Percentiles rank a stretch among this genome's conserved stretches.
phyloP scores from a whole-genome alignment of 1,139 yeast species.

The Citeromyces hawaiiensis region DNA sequence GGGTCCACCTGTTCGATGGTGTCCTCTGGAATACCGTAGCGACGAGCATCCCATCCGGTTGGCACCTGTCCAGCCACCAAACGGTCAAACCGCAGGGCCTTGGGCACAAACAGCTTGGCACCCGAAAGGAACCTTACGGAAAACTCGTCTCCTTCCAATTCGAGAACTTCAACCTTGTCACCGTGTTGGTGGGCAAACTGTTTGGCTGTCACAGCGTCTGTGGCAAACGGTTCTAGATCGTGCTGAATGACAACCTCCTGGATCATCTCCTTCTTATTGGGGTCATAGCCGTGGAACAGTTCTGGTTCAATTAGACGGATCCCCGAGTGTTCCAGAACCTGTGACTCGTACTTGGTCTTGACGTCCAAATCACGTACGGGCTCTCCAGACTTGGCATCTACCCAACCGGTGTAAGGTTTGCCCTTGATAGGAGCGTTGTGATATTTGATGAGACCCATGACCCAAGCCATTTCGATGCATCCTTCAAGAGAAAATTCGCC shows the following conservation, averaged over 20 bases:
- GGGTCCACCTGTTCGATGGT: slow-evolving; percentile 92
- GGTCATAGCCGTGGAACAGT: slow-evolving; percentile 86
- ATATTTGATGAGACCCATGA: slow-evolving; percentile 94
- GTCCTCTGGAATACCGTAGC: slow-evolving; percentile 92
- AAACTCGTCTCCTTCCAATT: slow-evolving; percentile 82
- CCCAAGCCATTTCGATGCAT: slow-evolving; percentile 99
- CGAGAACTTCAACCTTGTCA: slow-evolving; percentile 85
- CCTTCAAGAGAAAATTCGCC: slow-evolving; percentile 98
- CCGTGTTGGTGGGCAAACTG: slow-evolving; percentile 92
- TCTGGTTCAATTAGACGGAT: slow-evolving; percentile 95
- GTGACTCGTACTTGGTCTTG: slow-evolving; percentile 80
- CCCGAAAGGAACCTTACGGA: slow-evolving; percentile 87
- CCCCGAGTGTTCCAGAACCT: slow-evolving; percentile 88
- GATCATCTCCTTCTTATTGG: slow-evolving; percentile 79
- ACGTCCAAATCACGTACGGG: slow-evolving; percentile 94
- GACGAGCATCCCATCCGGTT: slow-evolving; percentile 94
- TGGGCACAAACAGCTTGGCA: slow-evolving; percentile 82
- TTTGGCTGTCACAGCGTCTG: slow-evolving; percentile 89
- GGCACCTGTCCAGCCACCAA: slow-evolving; percentile 98
- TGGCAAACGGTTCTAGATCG: slow-evolving; percentile 90
- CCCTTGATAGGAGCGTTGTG: slow-evolving; percentile 84
- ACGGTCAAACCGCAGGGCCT: slow-evolving; percentile 91
- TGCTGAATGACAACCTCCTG: slow-evolving; percentile 96
- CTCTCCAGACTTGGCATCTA: slow-evolving; percentile 82
- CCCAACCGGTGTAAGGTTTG: slow-evolving; percentile 86